Evolutionary conservation across 495 filamentous ascomycete genomes (phyloP).

Genomic region (Schizothecium vesticola): DNA sequence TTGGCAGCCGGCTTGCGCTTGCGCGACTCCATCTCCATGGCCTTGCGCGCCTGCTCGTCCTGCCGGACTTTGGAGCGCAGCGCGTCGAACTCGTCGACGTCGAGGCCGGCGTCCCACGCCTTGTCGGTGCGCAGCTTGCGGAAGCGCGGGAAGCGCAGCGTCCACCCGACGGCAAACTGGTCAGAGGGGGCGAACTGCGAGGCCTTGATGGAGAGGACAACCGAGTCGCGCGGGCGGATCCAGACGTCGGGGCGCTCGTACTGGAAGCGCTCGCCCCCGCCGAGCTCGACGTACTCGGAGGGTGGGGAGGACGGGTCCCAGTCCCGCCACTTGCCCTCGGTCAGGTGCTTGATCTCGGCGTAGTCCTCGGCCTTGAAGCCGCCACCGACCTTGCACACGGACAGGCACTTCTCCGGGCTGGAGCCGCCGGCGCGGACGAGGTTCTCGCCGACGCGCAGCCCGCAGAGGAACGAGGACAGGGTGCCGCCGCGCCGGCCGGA

Average conservation of each 20-base stretch:
- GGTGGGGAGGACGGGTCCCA: slow-evolving; percentile 83
- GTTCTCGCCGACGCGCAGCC: slow-evolving; percentile 68
- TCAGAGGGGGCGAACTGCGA: slow-evolving; percentile 69
- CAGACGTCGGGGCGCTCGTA: slow-evolving; percentile 83
- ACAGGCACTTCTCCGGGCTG: slow-evolving; percentile 71
- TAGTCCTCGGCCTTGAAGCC: slow-evolving; percentile 86
- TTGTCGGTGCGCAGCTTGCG: slow-evolving; percentile 76
- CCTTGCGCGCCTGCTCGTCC: slow-evolving; percentile 61
- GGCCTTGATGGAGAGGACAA: slow-evolving; percentile 89
- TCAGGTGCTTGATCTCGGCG: slow-evolving; percentile 70
- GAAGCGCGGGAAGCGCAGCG: slow-evolving; percentile 89
- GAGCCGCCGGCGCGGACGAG: slow-evolving; percentile 47
- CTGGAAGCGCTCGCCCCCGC: slow-evolving; percentile 63
- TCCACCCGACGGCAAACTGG: slow-evolving; percentile 69
- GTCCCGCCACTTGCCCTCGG: slow-evolving; percentile 83
- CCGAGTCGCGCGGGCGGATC: slow-evolving; percentile 83
- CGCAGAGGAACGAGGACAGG: slow-evolving; percentile 83
- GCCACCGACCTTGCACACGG: slow-evolving; percentile 94
- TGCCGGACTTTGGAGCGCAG: slow-evolving; percentile 67
- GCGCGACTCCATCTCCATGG: slow-evolving; percentile 76
- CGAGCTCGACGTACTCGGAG: slow-evolving; percentile 72
- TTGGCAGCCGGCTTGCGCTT: slow-evolving; percentile 46
- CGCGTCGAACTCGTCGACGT: slow-evolving; percentile 67
- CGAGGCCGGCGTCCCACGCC: slow-evolving; percentile 74
- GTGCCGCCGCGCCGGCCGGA: slow-evolving; percentile 76